Conservation (phyloP, 1,284 basidiomycete genomes). For the Ceratobasidium theobromae region DNA sequence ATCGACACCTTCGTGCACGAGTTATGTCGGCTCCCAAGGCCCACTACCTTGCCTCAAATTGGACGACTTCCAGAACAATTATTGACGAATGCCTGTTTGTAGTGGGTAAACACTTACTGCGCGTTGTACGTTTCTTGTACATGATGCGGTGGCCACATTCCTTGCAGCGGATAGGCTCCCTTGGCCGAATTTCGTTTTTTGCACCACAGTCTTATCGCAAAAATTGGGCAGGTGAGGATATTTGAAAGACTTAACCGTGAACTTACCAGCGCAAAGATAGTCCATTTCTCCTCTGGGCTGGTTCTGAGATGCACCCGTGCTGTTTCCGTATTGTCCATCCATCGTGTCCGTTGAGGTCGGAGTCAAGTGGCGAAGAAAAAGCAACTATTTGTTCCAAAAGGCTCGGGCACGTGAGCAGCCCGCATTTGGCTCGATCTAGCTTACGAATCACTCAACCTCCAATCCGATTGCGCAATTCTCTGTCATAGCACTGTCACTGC, state of each 20-base stretch:
- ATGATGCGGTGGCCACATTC: constrained; percentile 98
- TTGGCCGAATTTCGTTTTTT: constrained; percentile 88
- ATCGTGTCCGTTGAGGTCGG: constrained; percentile 21
- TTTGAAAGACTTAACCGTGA: constrained; percentile 4
- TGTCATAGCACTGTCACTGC: not conserved
- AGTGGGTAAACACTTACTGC: constrained; percentile 67
- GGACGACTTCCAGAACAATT: constrained; percentile 59
- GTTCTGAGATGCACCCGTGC: constrained; percentile 11
- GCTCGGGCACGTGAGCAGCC: constrained; percentile 1
- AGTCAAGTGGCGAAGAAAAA: constrained; percentile 22
- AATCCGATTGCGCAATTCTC: not conserved
- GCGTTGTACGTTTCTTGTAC: constrained; percentile 96
- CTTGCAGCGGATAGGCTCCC: constrained; percentile 93
- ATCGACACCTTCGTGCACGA: constrained; percentile 1
- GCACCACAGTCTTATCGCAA: constrained; percentile 79
- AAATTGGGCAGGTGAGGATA: constrained; percentile 27
- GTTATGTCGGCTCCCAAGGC: not conserved
- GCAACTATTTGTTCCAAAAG: not conserved
- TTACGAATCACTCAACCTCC: not conserved
- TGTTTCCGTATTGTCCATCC: constrained; percentile 29
- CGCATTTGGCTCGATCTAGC: constrained; percentile 4
- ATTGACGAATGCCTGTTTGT: constrained; percentile 30
- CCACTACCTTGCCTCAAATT: constrained; percentile 77
- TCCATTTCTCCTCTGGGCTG: constrained; percentile 60
- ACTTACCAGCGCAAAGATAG: constrained; percentile 88